Base-by-base conservation (phyloP, 306 rosid species). In the Gastrolobium villosum region DNA sequence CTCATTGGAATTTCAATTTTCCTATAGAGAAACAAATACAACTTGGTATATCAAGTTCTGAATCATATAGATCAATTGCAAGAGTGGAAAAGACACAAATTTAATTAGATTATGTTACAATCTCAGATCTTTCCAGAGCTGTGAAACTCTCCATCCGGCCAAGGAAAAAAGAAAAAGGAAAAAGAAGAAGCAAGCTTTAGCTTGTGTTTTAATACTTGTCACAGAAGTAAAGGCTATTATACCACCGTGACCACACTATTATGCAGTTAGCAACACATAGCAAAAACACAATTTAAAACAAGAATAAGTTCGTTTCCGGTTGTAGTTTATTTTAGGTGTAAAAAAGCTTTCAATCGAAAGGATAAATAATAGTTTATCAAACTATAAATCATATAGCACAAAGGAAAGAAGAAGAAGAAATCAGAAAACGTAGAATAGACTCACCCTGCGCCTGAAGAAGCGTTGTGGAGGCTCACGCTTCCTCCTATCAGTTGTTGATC, bases 391-490 rank as follows among this genome's bases (percentile, higher is more conserved):
- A 20, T 20, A 20, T 20, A 20, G 26, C 26, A 20, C 26, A 20
- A 1, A 20, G 26, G 26, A 20, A 20, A 5, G 5, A 0, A 4
- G 26, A 11, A 20, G 4, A 34, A 15, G 34, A 14, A 34, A 1
- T 11, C 1, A 1, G 35, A 40, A 30, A 3, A 0, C 2, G 5
- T 14, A 63, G 35, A 43, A 59, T 3, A 35, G 39, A 14, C 69
- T 34, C 50, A 94, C 97, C 92, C 91, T 88, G 89, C 98, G 96
- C 81, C 98, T 87, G 79, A 87, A 26, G 84, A 85, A 95, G 46
- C 98, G 92, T 84, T 86, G 91, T 9, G 99, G 99, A 1, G 97
- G 98, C 28, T 91, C 91, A 50, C 99, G 97, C 60, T 87, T 91
- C 82, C 99, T 93, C 87, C 99, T 81, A 26, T 95, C 81, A 15